Conservation (phyloP, 768 basidiomycete species). For the Suillus clintonianus region DNA sequence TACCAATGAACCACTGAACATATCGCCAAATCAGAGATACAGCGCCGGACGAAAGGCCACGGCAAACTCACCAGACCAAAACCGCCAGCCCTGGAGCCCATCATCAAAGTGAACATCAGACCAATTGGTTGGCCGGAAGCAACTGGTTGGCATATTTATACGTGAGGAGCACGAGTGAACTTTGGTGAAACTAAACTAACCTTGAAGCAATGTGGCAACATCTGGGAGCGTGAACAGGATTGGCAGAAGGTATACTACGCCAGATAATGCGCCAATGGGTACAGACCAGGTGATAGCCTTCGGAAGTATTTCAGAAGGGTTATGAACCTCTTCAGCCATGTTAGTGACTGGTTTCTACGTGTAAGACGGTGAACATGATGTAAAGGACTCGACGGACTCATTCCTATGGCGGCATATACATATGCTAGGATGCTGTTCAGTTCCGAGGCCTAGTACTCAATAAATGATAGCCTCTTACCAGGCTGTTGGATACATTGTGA, state of each 20-base stretch:
- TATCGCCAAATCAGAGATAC: conserved; percentile 3
- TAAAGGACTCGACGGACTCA: conserved; percentile 42
- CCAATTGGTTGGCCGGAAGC: conserved; percentile 66
- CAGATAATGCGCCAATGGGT: conserved; percentile 52
- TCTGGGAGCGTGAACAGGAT: conserved; percentile 68
- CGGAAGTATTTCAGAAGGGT: conserved; percentile 57
- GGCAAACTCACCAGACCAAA: conserved; percentile 53
- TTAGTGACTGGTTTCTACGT: conserved; percentile 47
- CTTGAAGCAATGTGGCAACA: conserved; percentile 49
- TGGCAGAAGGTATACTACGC: conserved; percentile 59
- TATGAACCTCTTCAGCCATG: conserved; percentile 68
- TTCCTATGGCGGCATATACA: conserved; percentile 60
- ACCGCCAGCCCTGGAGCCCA: conserved; percentile 62
- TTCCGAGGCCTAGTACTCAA: conserved; percentile 2
- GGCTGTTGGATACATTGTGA: conserved; percentile 23
- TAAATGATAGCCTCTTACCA: conserved; percentile 19
- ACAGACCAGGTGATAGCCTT: conserved; percentile 55
- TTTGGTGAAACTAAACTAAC: conserved; percentile 31
- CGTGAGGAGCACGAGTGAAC: conserved; percentile 3
- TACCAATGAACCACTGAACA: conserved; percentile 45
- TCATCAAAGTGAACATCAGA: conserved; percentile 62
- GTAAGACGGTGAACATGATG: conserved; percentile 2
- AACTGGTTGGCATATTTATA: conserved; percentile 35
- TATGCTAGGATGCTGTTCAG: conserved; percentile 42
- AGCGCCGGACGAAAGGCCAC: not conserved